Evolutionary conservation across 371 early-diverging fungal genomes (phyloP), one percentile per base, ranked within the genome.

Genomic region (Syncephalis plumigaleata): DNA sequence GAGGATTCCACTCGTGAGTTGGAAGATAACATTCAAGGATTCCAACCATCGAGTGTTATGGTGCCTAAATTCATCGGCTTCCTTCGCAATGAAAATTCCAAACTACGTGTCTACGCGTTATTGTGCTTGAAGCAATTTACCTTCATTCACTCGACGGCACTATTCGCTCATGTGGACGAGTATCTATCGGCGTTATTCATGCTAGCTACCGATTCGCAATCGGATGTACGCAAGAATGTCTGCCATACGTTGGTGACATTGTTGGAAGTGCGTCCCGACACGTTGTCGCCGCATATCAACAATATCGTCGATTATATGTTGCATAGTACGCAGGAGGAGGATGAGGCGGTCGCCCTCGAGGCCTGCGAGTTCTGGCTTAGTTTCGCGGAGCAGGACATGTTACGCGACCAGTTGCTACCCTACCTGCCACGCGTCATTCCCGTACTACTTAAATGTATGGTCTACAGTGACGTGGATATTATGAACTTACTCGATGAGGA

Each of bases 341-440:
- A 91, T 44, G 66, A 77, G 21, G 63, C 69, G 36, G 76, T 95
- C 25, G 92, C 95, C 16, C 65, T 91, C 49, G 95, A 94, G 63
- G 93, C 95, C 8, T 87, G 90, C 63, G 97, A 97, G 62, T 95
- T 97, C 63, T 97, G 94, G 94, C 64, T 93, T 24, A 82, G 85
- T 27, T 84, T 93, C 67, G 88, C 88, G 37, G 97, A 97, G 60
- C 87, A 85, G 52, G 84, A 86, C 37, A 75, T 73, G 17, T 54
- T 87, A 48, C 68, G 70, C 36, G 83, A 82, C 44, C 70, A 81
- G 39, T 64, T 97, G 44, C 77, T 71, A 47, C 87, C 87, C 4
- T 78, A 72, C 58, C 64, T 94, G 36, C 71, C 73, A 39, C 68
- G 73, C 49, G 70, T 96, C 17, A 73, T 96, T n/a, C 91, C 93